Percentiles rank a stretch among this genome's conserved stretches.
Conservation (phyloP, 148 eudicot genomes). For the Vaccinium darrowii region DNA sequence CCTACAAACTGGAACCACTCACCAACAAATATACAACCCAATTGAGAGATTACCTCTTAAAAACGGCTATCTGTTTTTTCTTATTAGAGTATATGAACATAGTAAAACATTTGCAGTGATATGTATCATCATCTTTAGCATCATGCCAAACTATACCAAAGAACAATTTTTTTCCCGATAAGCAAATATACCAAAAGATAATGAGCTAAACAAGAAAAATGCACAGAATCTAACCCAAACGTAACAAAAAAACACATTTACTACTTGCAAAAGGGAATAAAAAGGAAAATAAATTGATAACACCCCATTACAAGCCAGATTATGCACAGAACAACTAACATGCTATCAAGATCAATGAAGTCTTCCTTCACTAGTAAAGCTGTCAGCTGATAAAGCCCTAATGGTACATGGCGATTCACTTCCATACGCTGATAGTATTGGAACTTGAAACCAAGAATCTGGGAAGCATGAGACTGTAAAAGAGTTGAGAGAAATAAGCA, state of each 20-base stretch:
- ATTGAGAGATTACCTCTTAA: background rate
- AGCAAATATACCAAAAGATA: background rate
- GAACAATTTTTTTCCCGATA: background rate
- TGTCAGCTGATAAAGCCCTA: slow-evolving; percentile 81
- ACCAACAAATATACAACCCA: background rate
- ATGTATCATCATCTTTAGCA: background rate
- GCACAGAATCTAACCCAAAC: background rate
- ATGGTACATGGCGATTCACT: slow-evolving; percentile 64
- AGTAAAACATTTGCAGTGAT: background rate
- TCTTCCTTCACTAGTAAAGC: slow-evolving; percentile 88
- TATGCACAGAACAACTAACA: slow-evolving; percentile 55
- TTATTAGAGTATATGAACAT: background rate
- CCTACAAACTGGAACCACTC: background rate
- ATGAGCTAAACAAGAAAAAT: background rate
- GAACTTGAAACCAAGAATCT: slow-evolving; percentile 94
- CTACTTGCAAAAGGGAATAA: background rate
- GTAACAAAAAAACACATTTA: background rate
- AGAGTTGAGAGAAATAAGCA: slow-evolving; percentile 11
- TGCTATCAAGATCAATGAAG: slow-evolving; percentile 89
- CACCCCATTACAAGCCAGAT: slow-evolving; percentile 11
- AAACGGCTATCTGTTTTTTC: background rate
- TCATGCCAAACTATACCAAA: background rate
- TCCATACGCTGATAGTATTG: slow-evolving; percentile 95
- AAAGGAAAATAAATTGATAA: background rate
- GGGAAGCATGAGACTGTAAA: slow-evolving; percentile 96